Base-by-base conservation (phyloP, 2,329 filamentous ascomycete species). In the Penicillium concentricum region DNA sequence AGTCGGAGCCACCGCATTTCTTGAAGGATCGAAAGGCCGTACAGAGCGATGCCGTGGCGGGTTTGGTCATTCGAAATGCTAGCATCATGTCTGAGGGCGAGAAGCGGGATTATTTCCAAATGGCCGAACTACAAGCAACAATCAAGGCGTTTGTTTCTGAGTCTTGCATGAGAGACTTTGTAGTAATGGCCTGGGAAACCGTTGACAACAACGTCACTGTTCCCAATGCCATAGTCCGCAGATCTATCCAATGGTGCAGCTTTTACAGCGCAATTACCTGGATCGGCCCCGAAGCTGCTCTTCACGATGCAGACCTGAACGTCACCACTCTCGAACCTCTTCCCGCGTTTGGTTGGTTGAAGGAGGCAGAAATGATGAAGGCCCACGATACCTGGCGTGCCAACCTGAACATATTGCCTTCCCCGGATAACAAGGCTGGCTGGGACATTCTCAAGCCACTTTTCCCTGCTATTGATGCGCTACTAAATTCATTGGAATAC, bases 341-440 rank as follows among this genome's bases (percentile, higher is more conserved):
- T 4, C 74, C 78, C 6, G 76, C 78, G 2, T 76, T 81, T 54
- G 72, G 75, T 49, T 81, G 77, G 77, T 58, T 81, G 53, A 81
- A 80, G 59, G 74, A 78, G 41, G 67, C 73, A 12, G 68, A 74
- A n/a, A 71, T 77, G 15, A 79, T 80, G 71, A 71, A 73, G 37
- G 61, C 69, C 0, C 78, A 81, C 48, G 73, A 78, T 38, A 64
- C 56, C 30, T 80, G 77, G 77, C 73, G 72, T 44, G 67, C 65
- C 2, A 76, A 76, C 47, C 32, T 59, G 22, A 59, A 66, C 2
- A 58, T 75, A 13, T 37, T 60, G 16, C 51, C 54, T 42, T 51
- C 66, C 38, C 37, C 62, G 38, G 52, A 54, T n/a, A 35, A 62
- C 47, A 51, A 55, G 22, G 30, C 52, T 15, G 61, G 66, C 24